A percentile compares a stretch with the other conserved stretches of the same genome.
phyloP scores from a whole-genome alignment of 139 green algal species.

The Coelastrella sp. region DNA sequence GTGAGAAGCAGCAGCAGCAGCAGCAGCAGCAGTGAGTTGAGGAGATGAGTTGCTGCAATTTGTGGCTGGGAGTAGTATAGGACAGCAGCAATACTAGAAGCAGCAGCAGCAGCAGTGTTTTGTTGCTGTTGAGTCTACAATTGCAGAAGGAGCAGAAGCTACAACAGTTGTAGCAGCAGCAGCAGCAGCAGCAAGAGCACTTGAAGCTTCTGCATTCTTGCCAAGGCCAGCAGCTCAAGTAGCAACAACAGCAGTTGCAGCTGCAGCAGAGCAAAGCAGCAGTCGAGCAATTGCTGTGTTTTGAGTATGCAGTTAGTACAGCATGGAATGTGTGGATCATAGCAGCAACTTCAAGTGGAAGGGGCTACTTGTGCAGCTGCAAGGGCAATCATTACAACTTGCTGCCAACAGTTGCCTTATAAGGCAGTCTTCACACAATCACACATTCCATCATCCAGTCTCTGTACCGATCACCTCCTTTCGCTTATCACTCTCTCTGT shows the following conservation, averaged over 20 bases:
- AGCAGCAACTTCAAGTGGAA: too few relatives aligned
- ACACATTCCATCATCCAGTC: not conserved
- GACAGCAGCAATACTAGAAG: not conserved
- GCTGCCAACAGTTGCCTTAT: too few relatives aligned
- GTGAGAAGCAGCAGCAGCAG: slow-evolving; percentile 47
- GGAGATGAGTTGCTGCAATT: not conserved
- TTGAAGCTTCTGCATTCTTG: not conserved
- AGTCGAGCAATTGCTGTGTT: too few relatives aligned
- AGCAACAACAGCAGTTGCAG: not conserved
- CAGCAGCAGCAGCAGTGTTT: slow-evolving; percentile 40
- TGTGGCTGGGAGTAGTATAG: not conserved
- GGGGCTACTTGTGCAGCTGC: too few relatives aligned
- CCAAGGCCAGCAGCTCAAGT: not conserved
- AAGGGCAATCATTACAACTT: too few relatives aligned
- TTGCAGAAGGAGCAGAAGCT: not conserved
- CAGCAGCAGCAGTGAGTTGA: not conserved
- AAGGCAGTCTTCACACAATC: too few relatives aligned
- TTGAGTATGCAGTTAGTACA: too few relatives aligned
- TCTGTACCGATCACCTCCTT: not conserved
- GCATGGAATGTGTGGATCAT: too few relatives aligned
- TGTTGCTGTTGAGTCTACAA: slow-evolving; percentile 76
- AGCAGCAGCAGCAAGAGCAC: slow-evolving; percentile 46
- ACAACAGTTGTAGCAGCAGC: not conserved
- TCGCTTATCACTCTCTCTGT: not conserved
- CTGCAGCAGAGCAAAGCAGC: not conserved